These are phyloP conservation scores for Solanum chacoense DNA, from an alignment of 305 asterid genomes.

Conservation along the genomic window DNA sequence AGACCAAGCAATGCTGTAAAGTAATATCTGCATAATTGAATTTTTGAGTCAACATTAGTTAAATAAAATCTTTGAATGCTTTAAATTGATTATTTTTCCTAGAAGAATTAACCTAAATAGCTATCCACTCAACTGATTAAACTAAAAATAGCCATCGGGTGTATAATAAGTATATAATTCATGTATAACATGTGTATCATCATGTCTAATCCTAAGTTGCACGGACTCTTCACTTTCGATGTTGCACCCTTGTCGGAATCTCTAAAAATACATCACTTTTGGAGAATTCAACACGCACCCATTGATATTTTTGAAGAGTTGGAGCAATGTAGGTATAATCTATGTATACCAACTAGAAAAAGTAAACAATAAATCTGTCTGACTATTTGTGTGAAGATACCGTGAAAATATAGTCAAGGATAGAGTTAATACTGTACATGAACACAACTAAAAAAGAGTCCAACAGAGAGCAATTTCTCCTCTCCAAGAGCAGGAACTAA, in stretches of 20 bases:
- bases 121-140: no score
- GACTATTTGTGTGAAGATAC: neutral
- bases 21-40: slow-evolving; percentile 45
- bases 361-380: neutral
- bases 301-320: neutral
- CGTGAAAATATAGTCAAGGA: neutral
- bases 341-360: neutral
- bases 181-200: no score
- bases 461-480: slow-evolving; percentile 56
- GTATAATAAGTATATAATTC: no score
- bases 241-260: neutral
- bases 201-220: neutral
- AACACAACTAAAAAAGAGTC: slow-evolving; percentile 45
- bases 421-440: slow-evolving; percentile 30
- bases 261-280: neutral
- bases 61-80: neutral
- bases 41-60: neutral
- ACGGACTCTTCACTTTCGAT: neutral
- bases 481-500: slow-evolving; percentile 69
- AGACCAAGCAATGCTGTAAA: slow-evolving; percentile 79
- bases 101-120: no score
- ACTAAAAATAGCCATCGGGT: no score
- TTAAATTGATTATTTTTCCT: neutral
- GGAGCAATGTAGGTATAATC: neutral
- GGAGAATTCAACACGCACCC: neutral